These are phyloP conservation scores for Eutrema yunnanense DNA, from an alignment of 345 rosid genomes.

Conservation along the genomic window DNA sequence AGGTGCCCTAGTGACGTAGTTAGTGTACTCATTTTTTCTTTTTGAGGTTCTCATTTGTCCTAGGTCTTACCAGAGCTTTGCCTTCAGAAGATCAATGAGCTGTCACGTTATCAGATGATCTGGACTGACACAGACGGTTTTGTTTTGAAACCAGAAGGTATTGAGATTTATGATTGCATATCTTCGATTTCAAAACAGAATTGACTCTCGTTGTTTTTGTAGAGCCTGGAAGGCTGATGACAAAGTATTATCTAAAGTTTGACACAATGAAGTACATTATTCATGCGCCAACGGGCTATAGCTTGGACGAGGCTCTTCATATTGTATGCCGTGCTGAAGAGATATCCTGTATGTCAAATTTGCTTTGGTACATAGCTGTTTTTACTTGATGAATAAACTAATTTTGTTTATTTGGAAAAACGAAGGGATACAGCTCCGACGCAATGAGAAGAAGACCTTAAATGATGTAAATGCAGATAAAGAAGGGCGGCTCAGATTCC, in stretches of 20 bases:
- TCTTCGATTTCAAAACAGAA: not conserved
- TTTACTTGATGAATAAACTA: not conserved
- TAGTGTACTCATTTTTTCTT: constrained; percentile 5
- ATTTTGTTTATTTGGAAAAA: constrained; percentile 25
- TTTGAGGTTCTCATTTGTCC: constrained; percentile 18
- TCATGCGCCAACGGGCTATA: constrained; percentile 56
- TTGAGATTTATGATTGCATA: not conserved
- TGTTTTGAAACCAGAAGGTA: constrained; percentile 88
- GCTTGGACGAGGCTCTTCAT: constrained; percentile 73
- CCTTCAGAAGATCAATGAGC: constrained; percentile 70
- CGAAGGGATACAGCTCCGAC: constrained; percentile 98
- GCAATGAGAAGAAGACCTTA: constrained; percentile 90
- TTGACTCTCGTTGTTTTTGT: not conserved
- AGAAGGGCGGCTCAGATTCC: constrained; percentile 81
- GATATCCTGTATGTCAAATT: constrained; percentile 68
- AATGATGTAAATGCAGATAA: constrained; percentile 85
- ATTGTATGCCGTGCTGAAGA: constrained; percentile 82
- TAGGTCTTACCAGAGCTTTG: constrained; percentile 51
- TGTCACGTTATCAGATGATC: constrained; percentile 80
- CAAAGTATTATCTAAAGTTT: constrained; percentile 88
- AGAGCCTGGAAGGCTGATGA: constrained; percentile 98
- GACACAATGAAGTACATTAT: constrained; percentile 90
- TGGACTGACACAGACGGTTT: constrained; percentile 88
- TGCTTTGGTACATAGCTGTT: constrained; percentile 4
- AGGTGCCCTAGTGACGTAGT: constrained; percentile 41